Base-by-base conservation (phyloP, 192 early-diverging fungal genomes). In the Spizellomyces sp. region DNA sequence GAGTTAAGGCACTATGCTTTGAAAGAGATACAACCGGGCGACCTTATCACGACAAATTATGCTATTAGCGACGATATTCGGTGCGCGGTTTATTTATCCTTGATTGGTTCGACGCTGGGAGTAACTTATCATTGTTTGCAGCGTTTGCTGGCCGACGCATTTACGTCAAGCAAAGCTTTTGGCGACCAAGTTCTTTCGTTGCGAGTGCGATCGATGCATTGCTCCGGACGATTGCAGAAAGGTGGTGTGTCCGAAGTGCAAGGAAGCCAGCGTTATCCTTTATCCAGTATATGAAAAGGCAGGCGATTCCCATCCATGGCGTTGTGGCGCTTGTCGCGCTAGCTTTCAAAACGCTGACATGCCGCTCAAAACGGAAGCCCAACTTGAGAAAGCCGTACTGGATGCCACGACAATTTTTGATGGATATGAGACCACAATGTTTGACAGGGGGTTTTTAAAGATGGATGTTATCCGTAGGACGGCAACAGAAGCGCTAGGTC, bases 31-130 rank as follows among this genome's bases (percentile, higher is more conserved):
- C 6, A 54, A 17, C 14, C 61, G 6, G 70, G 70, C 50, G 70
- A 72, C 9, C 43, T 72, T 9, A 57, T 72, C 27, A 72, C 70
- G 19, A 72, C 70, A 10, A 72, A 72, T 42, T 72, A 72, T 41
- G 61, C 54, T 42, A 41, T 72, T 12, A 57, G 63, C 10, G 70
- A 72, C 36, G 62, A 72, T 47, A 72, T 72, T 17, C 36, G 64
- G 64, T 65, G 48, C 9, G 36, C 36, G n/a, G 15, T 62, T 17
- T 10, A 0, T 41, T 62, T n/a, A 19, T n/a, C 54, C 6, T 56
- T 22, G 54, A 7, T 19, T 15, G 60, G n/a, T 12, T 41, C 5
- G 19, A 41, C 5, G 60, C 60, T 22, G 19, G 41, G 5, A 15
- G 6, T 62, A 36, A 62, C 6, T 41, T 22, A 5, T 41, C 60